Base-by-base conservation (phyloP, 345 rosid species). In the Pistacia vera region DNA sequence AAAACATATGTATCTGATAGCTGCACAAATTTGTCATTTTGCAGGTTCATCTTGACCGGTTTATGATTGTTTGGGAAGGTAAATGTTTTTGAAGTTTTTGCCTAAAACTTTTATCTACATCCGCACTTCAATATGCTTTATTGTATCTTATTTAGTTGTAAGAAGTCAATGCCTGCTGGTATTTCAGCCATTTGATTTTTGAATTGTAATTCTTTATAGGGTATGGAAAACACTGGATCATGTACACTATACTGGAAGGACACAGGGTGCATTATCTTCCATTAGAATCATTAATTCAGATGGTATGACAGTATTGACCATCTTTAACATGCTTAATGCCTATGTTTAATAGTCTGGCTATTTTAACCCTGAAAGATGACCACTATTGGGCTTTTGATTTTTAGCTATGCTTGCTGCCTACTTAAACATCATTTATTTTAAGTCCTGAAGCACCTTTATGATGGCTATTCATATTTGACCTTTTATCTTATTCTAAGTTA, bases 1-100 rank as follows among this genome's bases (percentile, higher is more conserved):
- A 49, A 4, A 67, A 30, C 20, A 38, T 18, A 49, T 68, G 13
- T 62, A 54, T 70, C 41, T 65, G 71, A 63, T 10, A 54, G 68
- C 66, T 73, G 58, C 70, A 57, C 55, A 66, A 54, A 20, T 73
- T 86, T 73, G 44, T 64, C 67, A 68, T 79, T 66, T 89, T 74
- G 87, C 93, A 93, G 99, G 85, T 92, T 95, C 80, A 83, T 95
- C 79, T 81, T 96, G 86, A 88, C 97, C 1, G 97, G 99, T 55
- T 90, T 94, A 90, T 77, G 98, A 92, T 83, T 83, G 91, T 68
- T 80, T 90, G 75, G 96, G 94, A 79, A 89, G 96, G 99, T 92
- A 76, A 80, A 44, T 57, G 62, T 51, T 52, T 10, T 10, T 2
- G 9, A 38, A 60, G 1, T 20, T 8, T 79, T 44, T 63, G 25